Evolutionary conservation across 768 basidiomycete species (phyloP).

Genomic region (Clavulina sp.): DNA sequence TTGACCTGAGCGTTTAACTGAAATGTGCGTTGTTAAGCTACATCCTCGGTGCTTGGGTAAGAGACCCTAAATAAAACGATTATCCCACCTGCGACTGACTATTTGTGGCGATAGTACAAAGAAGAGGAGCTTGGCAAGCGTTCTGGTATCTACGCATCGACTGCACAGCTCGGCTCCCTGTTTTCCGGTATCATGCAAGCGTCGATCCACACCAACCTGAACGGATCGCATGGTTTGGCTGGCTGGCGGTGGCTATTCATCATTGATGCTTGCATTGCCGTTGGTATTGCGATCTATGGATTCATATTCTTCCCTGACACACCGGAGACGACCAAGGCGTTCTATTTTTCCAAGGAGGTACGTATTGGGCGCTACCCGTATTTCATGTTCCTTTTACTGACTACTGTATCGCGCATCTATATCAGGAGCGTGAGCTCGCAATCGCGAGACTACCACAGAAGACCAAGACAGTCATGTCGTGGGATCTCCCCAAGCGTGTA

Average conservation of each 20-base stretch:
- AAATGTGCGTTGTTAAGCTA: no score
- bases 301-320: slow-evolving; percentile 65
- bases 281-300: slow-evolving; percentile 53
- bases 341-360: slow-evolving; percentile 42
- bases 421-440: no score
- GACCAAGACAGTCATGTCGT: no score
- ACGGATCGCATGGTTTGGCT: slow-evolving; percentile 16
- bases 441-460: no score
- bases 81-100: no score
- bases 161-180: slow-evolving; percentile 44
- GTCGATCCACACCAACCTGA: no score
- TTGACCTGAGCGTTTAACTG: no score
- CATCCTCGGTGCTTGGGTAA: no score
- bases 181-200: slow-evolving; percentile 17
- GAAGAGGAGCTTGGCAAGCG: slow-evolving; percentile 53
- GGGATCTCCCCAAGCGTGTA: no score
- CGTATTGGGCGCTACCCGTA: slow-evolving; percentile 15
- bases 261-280: slow-evolving; percentile 52
- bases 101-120: no score
- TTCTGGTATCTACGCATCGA: slow-evolving; percentile 52
- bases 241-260: slow-evolving; percentile 30
- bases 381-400: background rate
- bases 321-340: slow-evolving; percentile 43
- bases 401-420: no score
- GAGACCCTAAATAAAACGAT: no score